These are phyloP conservation scores for Mycosphaerella sp. DNA, from an alignment of 2,329 filamentous ascomycete genomes.

Conservation along the genomic window DNA sequence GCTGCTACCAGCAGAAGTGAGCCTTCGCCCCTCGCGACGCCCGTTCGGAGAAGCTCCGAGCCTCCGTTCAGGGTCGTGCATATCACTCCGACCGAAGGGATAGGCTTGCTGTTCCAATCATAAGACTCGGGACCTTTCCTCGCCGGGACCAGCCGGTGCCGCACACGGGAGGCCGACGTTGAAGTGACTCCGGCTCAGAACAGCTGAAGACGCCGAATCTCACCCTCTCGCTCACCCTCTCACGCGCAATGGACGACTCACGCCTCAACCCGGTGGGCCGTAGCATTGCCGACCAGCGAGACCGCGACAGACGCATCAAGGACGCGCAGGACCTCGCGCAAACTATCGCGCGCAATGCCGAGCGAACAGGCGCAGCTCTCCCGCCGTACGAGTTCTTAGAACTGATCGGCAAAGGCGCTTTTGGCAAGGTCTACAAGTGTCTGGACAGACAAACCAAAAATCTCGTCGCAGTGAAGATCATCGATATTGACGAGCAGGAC, in stretches of 20 bases:
- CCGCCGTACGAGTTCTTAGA: constrained; percentile 64
- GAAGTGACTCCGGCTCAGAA: not conserved
- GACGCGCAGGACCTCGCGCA: constrained; percentile 66
- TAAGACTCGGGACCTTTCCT: too few species aligned
- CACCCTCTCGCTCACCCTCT: not conserved
- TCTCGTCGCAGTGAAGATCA: constrained; percentile 72
- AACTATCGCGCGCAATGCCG: constrained; percentile 56
- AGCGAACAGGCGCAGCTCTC: constrained; percentile 52
- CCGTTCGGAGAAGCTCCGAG: too few species aligned
- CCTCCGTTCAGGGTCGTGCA: too few species aligned
- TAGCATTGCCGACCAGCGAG: constrained; percentile 18
- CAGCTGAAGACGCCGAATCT: not conserved
- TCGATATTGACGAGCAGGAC: constrained; percentile 74
- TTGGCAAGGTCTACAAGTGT: constrained; percentile 67
- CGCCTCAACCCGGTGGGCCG: constrained; percentile 24
- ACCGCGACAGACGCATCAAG: constrained; percentile 39
- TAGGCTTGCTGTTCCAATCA: too few species aligned
- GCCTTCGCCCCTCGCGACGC: too few species aligned
- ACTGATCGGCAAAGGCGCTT: constrained; percentile 68
- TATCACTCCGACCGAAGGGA: too few species aligned
- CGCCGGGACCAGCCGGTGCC: too few species aligned
- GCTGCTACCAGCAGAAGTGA: not conserved
- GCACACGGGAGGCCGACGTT: not conserved
- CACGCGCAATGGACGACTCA: constrained; percentile 26
- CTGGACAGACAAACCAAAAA: constrained; percentile 38